Evolutionary conservation across 805 yeast species (phyloP).

Genomic region (Ogataea zsoltii): DNA sequence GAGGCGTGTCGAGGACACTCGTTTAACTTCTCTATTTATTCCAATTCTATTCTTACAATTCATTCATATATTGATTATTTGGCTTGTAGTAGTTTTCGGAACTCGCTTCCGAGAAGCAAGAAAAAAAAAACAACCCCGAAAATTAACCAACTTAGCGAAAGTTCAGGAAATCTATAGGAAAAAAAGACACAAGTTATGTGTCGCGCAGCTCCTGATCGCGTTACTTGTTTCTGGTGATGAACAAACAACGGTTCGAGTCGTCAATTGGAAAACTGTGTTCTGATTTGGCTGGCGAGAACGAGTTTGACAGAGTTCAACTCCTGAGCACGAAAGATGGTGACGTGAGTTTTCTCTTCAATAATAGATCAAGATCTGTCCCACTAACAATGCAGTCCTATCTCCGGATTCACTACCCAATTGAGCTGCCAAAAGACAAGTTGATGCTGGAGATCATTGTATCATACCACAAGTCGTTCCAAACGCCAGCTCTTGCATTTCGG

Average conservation of each 20-base stretch:
- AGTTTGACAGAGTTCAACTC: too few species aligned
- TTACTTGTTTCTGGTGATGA: background rate
- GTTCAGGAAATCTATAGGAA: too few species aligned
- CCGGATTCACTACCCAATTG: background rate
- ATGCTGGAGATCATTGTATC: constrained; percentile 13
- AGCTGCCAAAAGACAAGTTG: background rate
- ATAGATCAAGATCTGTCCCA: too few species aligned
- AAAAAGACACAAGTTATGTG: too few species aligned
- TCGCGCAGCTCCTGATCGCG: too few species aligned
- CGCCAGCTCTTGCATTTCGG: constrained; percentile 23
- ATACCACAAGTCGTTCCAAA: constrained; percentile 10
- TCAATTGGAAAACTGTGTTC: background rate
- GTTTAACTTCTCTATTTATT: constrained; percentile 4
- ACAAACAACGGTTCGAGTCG: background rate
- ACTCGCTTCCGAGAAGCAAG: too few species aligned
- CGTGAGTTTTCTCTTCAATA: background rate
- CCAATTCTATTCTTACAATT: constrained; percentile 6
- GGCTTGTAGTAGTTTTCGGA: too few species aligned
- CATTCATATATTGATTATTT: constrained; percentile 1
- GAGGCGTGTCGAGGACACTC: background rate
- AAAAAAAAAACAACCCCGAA: too few species aligned
- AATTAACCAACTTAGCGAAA: too few species aligned
- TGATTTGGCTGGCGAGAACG: background rate
- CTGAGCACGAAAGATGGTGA: background rate
- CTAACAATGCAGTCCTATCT: background rate